Conservation (phyloP, 306 rosid genomes). For the Cucurbita maxima region DNA sequence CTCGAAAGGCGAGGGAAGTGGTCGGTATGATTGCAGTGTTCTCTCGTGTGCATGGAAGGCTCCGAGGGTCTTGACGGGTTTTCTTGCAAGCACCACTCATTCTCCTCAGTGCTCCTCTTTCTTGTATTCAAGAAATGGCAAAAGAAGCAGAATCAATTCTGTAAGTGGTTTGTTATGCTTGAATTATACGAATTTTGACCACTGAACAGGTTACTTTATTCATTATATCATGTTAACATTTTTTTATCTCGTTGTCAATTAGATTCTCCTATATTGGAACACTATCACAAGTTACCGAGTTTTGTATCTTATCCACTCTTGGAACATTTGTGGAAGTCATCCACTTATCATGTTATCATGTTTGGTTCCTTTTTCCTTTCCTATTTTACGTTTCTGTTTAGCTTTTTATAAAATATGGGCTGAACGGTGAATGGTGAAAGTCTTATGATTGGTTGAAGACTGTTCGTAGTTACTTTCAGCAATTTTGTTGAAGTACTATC, state of each 20-base stretch:
- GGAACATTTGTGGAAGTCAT: background rate
- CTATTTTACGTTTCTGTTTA: background rate
- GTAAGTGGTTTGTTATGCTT: conserved; percentile 43
- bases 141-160: conserved; percentile 49
- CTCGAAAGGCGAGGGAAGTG: conserved; percentile 62
- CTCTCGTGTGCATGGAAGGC: conserved; percentile 88
- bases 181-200: conserved; percentile 7
- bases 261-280: background rate
- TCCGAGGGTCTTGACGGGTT: conserved; percentile 86
- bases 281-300: background rate
- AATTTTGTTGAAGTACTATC: background rate
- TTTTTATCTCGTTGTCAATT: background rate
- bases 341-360: background rate
- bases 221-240: background rate
- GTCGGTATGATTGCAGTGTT: conserved; percentile 64
- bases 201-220: conserved; percentile 7
- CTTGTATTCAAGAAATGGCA: conserved; percentile 25
- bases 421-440: background rate
- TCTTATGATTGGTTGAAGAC: background rate
- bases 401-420: background rate
- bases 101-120: conserved; percentile 31
- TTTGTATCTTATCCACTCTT: background rate
- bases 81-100: conserved; percentile 82
- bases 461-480: background rate
- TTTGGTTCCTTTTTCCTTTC: background rate